Percentiles rank a stretch among this genome's conserved stretches.
Conservation (phyloP, 2,329 filamentous ascomycete species). For the Bipolaris zeicola region DNA sequence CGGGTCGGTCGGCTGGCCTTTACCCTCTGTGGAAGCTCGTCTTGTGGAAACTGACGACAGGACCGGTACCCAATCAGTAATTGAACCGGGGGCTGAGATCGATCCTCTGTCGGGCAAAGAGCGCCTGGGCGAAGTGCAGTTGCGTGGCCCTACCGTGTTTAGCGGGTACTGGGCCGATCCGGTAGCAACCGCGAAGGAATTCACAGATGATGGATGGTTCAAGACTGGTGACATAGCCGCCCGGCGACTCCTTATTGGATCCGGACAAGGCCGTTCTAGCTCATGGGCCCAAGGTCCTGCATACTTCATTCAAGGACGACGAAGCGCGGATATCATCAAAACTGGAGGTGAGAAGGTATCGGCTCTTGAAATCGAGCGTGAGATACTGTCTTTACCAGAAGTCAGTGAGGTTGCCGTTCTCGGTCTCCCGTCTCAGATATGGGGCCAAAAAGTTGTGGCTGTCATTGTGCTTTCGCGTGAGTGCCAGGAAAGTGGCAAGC, state of each 20-base stretch:
- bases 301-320: constrained; percentile 89
- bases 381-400: constrained; percentile 79
- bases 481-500: constrained; percentile 58
- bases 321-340: constrained; percentile 95
- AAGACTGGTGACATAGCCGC: constrained; percentile 93
- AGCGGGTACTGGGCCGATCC: constrained; percentile 89
- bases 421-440: constrained; percentile 81
- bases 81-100: constrained; percentile 65
- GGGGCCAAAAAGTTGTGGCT: constrained; percentile 94
- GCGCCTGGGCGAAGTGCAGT: constrained; percentile 87
- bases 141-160: constrained; percentile 90
- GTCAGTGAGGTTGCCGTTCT: constrained; percentile 86
- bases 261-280: constrained; percentile 50
- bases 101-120: constrained; percentile 62
- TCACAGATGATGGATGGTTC: constrained; percentile 81
- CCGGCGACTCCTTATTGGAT: constrained; percentile 47
- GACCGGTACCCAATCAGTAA: constrained; percentile 56
- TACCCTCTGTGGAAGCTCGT: constrained; percentile 84
- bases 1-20: constrained; percentile 90
- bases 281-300: constrained; percentile 69
- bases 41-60: constrained; percentile 82
- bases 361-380: constrained; percentile 91
- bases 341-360: constrained; percentile 75
- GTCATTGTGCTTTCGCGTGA: constrained; percentile 73
- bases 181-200: constrained; percentile 78